A percentile compares a stretch with the other conserved stretches of the same genome.
phyloP scores from a whole-genome alignment of 257 asterid genomes.

The Plectranthus barbatus region DNA sequence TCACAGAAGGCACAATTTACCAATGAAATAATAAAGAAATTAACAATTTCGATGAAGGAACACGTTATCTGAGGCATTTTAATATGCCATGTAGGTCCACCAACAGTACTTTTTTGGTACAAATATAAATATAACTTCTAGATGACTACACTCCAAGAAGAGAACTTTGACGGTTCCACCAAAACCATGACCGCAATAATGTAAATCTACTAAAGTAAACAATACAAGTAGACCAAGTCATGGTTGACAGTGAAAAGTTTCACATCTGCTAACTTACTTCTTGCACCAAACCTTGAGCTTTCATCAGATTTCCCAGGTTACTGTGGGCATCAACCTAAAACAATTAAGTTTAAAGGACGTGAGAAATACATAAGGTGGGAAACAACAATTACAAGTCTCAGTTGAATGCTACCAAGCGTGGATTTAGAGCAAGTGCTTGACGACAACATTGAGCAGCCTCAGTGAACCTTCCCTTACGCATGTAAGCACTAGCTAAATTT shows the following conservation, averaged over 20 bases:
- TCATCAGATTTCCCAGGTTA: constrained; percentile 97
- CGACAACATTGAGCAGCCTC: constrained; percentile 99
- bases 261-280: constrained; percentile 48
- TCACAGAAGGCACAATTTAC: background rate
- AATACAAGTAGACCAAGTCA: background rate
- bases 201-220: background rate
- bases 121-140: background rate
- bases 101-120: background rate
- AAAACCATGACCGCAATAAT: background rate
- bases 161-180: constrained; percentile 6
- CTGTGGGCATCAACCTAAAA: constrained; percentile 98
- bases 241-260: background rate
- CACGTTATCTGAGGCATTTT: background rate
- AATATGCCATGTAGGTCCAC: background rate
- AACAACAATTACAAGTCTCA: background rate
- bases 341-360: constrained; percentile 9
- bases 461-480: constrained; percentile 82
- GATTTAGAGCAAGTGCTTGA: constrained; percentile 92
- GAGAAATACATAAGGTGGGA: background rate
- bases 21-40: background rate
- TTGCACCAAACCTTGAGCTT: constrained; percentile 91
- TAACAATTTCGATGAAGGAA: too few species aligned
- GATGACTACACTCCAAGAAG: background rate
- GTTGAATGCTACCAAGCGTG: constrained; percentile 54
- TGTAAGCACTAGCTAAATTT: constrained; percentile 95